phyloP scores from a whole-genome alignment of 2,329 filamentous ascomycete genomes.

The Hymenoscyphus fraxineus region DNA sequence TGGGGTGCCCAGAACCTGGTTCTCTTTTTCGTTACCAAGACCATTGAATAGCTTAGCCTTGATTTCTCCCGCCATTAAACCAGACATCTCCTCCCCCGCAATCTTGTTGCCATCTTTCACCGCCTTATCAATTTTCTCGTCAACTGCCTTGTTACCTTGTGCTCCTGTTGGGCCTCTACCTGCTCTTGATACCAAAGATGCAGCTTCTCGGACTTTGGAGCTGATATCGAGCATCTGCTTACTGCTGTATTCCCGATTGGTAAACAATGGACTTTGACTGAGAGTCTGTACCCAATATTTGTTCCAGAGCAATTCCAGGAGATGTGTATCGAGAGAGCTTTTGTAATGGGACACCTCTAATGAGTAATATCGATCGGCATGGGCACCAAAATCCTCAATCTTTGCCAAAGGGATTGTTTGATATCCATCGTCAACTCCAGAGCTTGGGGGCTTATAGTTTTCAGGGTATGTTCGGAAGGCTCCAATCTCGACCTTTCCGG shows the following conservation, averaged over 20 bases:
- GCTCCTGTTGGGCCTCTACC: constrained; percentile 30
- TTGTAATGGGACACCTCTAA: constrained; percentile 94
- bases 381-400: constrained; percentile 91
- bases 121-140: constrained; percentile 51
- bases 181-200: constrained; percentile 38
- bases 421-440: constrained; percentile 52
- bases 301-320: constrained; percentile 91
- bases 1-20: neutral
- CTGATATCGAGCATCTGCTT: constrained; percentile 89
- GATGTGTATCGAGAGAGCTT: constrained; percentile 79
- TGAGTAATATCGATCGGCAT: constrained; percentile 85
- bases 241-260: constrained; percentile 87
- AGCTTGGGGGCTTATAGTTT: constrained; percentile 58
- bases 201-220: constrained; percentile 71
- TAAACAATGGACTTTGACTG: constrained; percentile 83
- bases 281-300: constrained; percentile 99
- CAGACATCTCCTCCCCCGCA: constrained; percentile 48
- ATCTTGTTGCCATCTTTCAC: constrained; percentile 55
- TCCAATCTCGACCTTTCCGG: constrained; percentile 91
- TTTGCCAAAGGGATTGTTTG: constrained; percentile 87
- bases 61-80: constrained; percentile 42
- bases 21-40: constrained; percentile 24
- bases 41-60: constrained; percentile 48
- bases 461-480: constrained; percentile 90
- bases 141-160: constrained; percentile 27